These are phyloP conservation scores for Globisporangium nunn DNA, from an alignment of 352 stramenopile genomes.

Conservation along the genomic window DNA sequence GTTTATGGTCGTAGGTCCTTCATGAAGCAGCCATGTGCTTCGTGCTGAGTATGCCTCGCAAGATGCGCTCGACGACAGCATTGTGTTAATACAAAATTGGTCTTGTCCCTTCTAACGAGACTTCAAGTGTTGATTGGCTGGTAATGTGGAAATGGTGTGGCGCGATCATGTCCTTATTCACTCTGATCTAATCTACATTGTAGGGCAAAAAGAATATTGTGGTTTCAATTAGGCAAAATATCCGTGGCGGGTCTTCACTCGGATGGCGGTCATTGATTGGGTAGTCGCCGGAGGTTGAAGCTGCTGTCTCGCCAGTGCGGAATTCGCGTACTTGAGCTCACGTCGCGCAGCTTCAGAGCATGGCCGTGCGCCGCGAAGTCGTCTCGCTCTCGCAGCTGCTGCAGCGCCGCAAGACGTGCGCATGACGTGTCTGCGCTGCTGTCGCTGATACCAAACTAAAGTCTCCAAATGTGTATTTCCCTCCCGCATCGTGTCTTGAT, in stretches of 20 bases:
- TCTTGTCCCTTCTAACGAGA: conserved; percentile 5
- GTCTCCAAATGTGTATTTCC: too few relatives aligned
- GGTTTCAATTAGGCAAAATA: too few relatives aligned
- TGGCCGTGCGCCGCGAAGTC: conserved; percentile 62
- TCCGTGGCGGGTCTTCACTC: too few relatives aligned
- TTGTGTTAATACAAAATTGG: conserved; percentile 1
- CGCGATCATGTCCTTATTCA: too few relatives aligned
- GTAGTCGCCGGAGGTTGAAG: conserved; percentile 7
- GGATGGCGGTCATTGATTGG: too few relatives aligned
- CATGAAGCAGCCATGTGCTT: too few relatives aligned
- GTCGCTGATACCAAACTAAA: conserved; percentile 8
- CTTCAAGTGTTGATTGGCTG: conserved; percentile 8
- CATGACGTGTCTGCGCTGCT: conserved; percentile 1
- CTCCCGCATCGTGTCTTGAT: neutral
- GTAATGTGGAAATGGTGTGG: too few relatives aligned
- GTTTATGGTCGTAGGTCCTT: neutral
- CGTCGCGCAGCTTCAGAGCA: conserved; percentile 5
- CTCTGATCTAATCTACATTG: too few relatives aligned
- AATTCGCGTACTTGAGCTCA: conserved; percentile 3
- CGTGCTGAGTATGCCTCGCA: too few relatives aligned
- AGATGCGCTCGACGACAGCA: too few relatives aligned
- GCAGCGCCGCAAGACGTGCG: conserved; percentile 35
- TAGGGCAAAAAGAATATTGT: too few relatives aligned
- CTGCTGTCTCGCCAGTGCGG: neutral
- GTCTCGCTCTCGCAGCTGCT: conserved; percentile 71